phyloP scores from a whole-genome alignment of 768 basidiomycete genomes.

The Amanita jacksonii region DNA sequence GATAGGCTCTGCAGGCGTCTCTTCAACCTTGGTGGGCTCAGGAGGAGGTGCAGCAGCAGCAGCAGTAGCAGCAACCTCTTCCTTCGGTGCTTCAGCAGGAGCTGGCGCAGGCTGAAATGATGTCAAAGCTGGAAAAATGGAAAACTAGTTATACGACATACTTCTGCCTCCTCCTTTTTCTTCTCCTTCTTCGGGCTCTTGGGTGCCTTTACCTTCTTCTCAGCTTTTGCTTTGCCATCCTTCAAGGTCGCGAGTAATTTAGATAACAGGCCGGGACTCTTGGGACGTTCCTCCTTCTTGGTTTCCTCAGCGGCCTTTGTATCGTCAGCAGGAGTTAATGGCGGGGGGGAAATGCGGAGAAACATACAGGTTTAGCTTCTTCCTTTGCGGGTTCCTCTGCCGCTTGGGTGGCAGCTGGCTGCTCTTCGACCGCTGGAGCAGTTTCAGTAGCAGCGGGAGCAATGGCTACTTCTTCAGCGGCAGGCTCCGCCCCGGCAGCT shows the following conservation, averaged over 20 bases:
- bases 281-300: conserved; percentile 75
- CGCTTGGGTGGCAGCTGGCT: conserved; percentile 10
- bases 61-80: conserved; percentile 35
- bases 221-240: conserved; percentile 49
- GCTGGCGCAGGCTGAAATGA: conserved; percentile 27
- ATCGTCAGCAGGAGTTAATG: conserved; percentile 8
- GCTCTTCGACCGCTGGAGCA: conserved; percentile 19
- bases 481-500: conserved; percentile 11
- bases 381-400: conserved; percentile 28
- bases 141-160: too few species aligned
- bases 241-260: conserved; percentile 80
- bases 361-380: conserved; percentile 32
- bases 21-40: conserved; percentile 32
- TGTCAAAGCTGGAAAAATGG: too few species aligned
- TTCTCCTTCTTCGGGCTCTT: conserved; percentile 79
- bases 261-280: conserved; percentile 67
- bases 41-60: conserved; percentile 30
- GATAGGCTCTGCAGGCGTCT: conserved; percentile 43
- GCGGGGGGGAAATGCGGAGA: conserved; percentile 6
- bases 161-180: conserved; percentile 67
- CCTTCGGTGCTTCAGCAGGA: conserved; percentile 27
- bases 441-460: conserved; percentile 16
- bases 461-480: conserved; percentile 16
- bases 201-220: conserved; percentile 54
- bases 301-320: conserved; percentile 37